A percentile compares a stretch with the other conserved stretches of the same genome.
These are phyloP conservation scores for Hyaloscypha variabilis DNA, from an alignment of 495 filamentous ascomycete species.

Conservation along the genomic window DNA sequence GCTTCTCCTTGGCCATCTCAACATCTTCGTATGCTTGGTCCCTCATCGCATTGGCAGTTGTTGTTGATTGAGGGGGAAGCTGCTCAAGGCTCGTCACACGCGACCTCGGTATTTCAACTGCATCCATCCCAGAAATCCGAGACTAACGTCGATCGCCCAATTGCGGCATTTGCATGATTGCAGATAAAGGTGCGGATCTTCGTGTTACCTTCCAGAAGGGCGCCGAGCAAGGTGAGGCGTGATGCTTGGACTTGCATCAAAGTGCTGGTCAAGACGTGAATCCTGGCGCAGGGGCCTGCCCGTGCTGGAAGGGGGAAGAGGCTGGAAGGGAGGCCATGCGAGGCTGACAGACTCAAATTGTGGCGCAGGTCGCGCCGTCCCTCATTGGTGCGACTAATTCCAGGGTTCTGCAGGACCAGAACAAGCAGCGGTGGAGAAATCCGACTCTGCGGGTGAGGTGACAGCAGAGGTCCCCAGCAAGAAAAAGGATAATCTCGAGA, in stretches of 20 bases:
- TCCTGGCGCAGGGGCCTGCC: background rate
- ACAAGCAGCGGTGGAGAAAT: background rate
- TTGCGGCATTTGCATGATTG: background rate
- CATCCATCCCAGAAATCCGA: background rate
- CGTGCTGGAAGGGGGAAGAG: too few relatives aligned
- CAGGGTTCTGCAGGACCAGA: background rate
- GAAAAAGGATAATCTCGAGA: background rate
- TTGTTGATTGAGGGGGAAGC: background rate
- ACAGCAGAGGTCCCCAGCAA: background rate
- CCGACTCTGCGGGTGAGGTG: background rate
- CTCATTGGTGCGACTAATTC: slow-evolving; percentile 7
- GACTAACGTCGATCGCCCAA: background rate
- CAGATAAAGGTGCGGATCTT: background rate
- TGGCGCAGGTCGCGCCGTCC: background rate
- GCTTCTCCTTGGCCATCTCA: slow-evolving; percentile 24
- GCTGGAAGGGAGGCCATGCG: background rate
- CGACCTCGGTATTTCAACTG: background rate
- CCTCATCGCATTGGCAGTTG: slow-evolving; percentile 5
- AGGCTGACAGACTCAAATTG: background rate
- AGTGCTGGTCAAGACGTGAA: background rate
- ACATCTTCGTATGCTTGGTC: slow-evolving; percentile 20
- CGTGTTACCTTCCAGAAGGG: background rate
- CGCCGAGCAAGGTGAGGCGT: background rate
- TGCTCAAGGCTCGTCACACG: background rate
- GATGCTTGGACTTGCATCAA: background rate